Evolutionary conservation across 2,329 filamentous ascomycete species (phyloP), one percentile per base, ranked within the genome.

Genomic region (Fusarium hostae): DNA sequence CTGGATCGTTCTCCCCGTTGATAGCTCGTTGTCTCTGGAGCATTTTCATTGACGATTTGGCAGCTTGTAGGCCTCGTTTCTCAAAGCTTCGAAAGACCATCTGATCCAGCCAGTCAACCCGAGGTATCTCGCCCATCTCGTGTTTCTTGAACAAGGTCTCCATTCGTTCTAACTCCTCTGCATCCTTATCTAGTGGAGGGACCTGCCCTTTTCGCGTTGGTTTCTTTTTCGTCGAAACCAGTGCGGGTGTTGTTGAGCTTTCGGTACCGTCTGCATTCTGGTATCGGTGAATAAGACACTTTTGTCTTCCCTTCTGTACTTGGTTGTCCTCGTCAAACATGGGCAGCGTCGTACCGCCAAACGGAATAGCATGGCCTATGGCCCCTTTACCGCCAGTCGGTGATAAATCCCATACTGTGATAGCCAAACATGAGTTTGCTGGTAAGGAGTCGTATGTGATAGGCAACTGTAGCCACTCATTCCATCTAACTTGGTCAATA

Each of bases 91-190:
- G 91, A 79, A 97, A 99, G 5, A 98, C 95, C 75, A 98, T 87
- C 77, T 96, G 93, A 80, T 99, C 96, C 45, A 99, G 88, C 97
- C 96, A 99, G 76, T 97, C 94, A 51, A 97, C 92, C 20, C 94
- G 90, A 1, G 94, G 91, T 30, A 99, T 95, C 79, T 99, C 96
- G 22, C 94, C 95, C 92, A 98, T 97, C 79, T 99, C 97, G 78
- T 98, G 96, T 82, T 97, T 97, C 82, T 99, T 99, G 79, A 99
- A 92, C 26, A 98, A 82, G 59, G 90, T 91, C 78, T 98, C 95
- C 74, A 99, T 88, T 22, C 96, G 88, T 76, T 98, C 94, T 68
- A 98, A 87, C 81, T 99, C 96, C 58, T 94, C 90, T n/a, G 84
- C 84, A 66, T 97, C 90, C 74, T 91, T 91, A 63, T 92, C 90